These are phyloP conservation scores for Adansonia madagascariensis DNA, from an alignment of 441 rosid genomes.

Conservation along the genomic window DNA sequence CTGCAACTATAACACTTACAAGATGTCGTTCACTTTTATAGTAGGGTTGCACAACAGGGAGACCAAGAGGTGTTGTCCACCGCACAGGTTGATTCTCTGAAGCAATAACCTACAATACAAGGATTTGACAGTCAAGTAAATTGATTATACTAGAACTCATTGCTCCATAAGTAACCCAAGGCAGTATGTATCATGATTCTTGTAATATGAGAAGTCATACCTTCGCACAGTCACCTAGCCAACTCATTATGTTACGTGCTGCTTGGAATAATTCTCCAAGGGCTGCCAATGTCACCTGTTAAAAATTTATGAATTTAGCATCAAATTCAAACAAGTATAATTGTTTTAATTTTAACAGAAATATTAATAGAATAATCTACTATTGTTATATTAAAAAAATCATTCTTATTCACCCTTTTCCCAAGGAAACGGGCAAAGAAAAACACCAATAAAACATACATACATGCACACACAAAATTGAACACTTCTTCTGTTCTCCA, in stretches of 20 bases:
- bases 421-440: background rate
- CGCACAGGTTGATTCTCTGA: slow-evolving; percentile 82
- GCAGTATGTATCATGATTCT: slow-evolving; percentile 7
- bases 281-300: slow-evolving; percentile 90
- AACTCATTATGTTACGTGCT: slow-evolving; percentile 89
- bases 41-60: slow-evolving; percentile 96
- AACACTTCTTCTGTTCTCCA: slow-evolving; percentile 13
- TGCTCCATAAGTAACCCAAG: slow-evolving; percentile 4
- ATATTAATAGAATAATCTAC: slow-evolving; percentile 2
- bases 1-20: slow-evolving; percentile 49
- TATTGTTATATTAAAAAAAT: background rate
- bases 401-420: background rate
- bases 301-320: slow-evolving; percentile 16
- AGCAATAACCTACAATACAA: slow-evolving; percentile 71
- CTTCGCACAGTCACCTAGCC: slow-evolving; percentile 98
- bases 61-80: slow-evolving; percentile 98
- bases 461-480: background rate
- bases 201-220: slow-evolving; percentile 36
- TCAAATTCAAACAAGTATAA: background rate
- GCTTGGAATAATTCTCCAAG: slow-evolving; percentile 91
- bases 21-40: slow-evolving; percentile 73
- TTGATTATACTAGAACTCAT: slow-evolving; percentile 20
- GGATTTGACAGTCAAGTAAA: slow-evolving; percentile 24
- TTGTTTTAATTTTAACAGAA: slow-evolving; percentile 16
- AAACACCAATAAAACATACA: background rate